phyloP scores from a whole-genome alignment of 2,329 filamentous ascomycete species.

The Botryotinia convoluta region DNA sequence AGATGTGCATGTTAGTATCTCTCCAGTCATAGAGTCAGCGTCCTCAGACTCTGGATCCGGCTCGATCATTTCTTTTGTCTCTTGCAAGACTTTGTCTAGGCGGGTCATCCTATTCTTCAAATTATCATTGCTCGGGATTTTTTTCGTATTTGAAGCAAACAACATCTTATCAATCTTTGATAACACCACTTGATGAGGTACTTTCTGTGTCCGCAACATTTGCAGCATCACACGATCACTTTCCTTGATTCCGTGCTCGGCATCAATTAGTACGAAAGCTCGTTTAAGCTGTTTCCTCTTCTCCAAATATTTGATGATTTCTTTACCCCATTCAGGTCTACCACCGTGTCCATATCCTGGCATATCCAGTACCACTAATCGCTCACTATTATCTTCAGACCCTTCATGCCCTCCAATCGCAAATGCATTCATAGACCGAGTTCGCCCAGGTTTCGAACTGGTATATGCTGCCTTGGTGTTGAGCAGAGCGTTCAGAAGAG shows the following conservation, averaged over 20 bases:
- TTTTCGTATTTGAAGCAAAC: conserved; percentile 31
- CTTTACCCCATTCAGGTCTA: conserved; percentile 58
- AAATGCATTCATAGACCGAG: conserved; percentile 65
- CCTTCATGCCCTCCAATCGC: conserved; percentile 48
- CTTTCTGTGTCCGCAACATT: conserved; percentile 52
- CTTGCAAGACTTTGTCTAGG: conserved; percentile 42
- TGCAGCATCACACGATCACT: conserved; percentile 56
- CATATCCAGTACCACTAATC: conserved; percentile 64
- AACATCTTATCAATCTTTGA: conserved; percentile 62
- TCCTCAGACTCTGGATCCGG: conserved; percentile 39
- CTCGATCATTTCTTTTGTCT: conserved; percentile 44
- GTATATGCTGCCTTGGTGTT: conserved; percentile 51
- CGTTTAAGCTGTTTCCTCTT: conserved; percentile 56
- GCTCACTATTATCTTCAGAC: conserved; percentile 30
- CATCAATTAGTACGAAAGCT: conserved; percentile 64
- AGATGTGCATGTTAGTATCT: conserved; percentile 58
- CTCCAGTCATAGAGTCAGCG: conserved; percentile 48
- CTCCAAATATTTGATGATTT: conserved; percentile 67
- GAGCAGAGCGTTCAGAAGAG: conserved; percentile 63
- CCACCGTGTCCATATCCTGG: conserved; percentile 67
- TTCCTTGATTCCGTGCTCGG: conserved; percentile 60
- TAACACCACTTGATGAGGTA: conserved; percentile 64
- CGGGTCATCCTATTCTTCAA: conserved; percentile 38
- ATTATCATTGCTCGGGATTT: conserved; percentile 36
- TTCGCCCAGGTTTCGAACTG: conserved; percentile 58